These are phyloP conservation scores for Albugo candida DNA, from an alignment of 352 stramenopile species.

Conservation along the genomic window DNA sequence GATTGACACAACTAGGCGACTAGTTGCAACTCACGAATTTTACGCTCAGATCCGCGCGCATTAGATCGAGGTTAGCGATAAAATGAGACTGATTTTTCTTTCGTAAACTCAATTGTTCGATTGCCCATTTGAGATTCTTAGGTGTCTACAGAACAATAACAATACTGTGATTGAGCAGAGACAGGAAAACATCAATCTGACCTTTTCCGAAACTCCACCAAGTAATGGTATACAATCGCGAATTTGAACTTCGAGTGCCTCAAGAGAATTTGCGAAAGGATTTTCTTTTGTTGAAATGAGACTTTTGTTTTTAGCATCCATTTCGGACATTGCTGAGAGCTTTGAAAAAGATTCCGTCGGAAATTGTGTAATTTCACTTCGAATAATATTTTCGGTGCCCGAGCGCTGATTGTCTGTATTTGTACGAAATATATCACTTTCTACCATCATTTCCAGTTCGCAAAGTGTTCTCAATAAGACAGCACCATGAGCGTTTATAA, in stretches of 20 bases:
- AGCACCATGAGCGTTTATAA: no score
- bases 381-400: background rate
- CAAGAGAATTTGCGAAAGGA: background rate
- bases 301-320: background rate
- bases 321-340: background rate
- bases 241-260: background rate
- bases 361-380: background rate
- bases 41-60: constrained; percentile 55
- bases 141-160: background rate
- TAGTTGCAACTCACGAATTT: constrained; percentile 34
- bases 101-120: constrained; percentile 27
- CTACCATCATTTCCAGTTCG: no score
- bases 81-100: constrained; percentile 22
- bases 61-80: constrained; percentile 57
- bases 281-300: no score
- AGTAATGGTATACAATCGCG: background rate
- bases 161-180: background rate
- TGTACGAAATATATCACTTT: background rate
- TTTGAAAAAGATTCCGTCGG: background rate
- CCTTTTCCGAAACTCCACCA: no score
- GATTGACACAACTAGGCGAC: no score
- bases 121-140: constrained; percentile 24
- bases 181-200: background rate
- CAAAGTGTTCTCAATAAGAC: no score
- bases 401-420: background rate